Evolutionary conservation across 495 filamentous ascomycete species (phyloP), one percentile per base, ranked within the genome.

Genomic region (Neurospora sp.): DNA sequence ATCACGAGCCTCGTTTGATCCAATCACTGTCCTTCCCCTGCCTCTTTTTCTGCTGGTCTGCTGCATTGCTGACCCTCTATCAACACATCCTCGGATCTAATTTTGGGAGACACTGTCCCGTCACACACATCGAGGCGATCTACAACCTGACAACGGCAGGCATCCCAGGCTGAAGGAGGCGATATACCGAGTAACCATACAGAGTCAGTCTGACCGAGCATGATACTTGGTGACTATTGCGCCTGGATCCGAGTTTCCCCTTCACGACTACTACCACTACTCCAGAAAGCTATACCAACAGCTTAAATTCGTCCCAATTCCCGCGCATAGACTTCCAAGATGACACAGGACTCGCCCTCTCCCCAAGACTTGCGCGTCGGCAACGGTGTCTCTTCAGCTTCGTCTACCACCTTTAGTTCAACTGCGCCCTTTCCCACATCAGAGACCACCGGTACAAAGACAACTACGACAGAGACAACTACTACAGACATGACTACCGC

Each of bases 261-360:
- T 66, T 66, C 18, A 3, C 27, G 27, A 59, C 27, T 2, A 4
- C 54, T 35, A 35, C 31, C 1, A 66, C 54, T 16, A 12, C 9
- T 0, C 6, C 46, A 11, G 2, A 48, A 10, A 20, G 1, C 16
- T 42, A 48, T 18, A 18, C 18, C 44, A 48, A 7, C n/a, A 27
- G 20, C 20, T 27, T 66, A 66, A 66, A 66, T 35, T 35, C 54
- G 27, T 18, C 12, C 54, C 54, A 18, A 66, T 35, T 66, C 54
- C 54, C 27, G 14, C 54, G 14, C 54, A 62, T 4, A 48, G 41
- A 20, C 12, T 8, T 66, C 27, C 54, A 66, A 35, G 0, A 77
- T 77, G 74, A 77, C 74, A 39, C 73, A 75, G 5, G 71, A 71
- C 35, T 40, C 37, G 38, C 73, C 16, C 27, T 75, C 74, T 27